Evolutionary conservation across 805 yeast species (phyloP).

Genomic region (Cyberlindnera xylosilytica): DNA sequence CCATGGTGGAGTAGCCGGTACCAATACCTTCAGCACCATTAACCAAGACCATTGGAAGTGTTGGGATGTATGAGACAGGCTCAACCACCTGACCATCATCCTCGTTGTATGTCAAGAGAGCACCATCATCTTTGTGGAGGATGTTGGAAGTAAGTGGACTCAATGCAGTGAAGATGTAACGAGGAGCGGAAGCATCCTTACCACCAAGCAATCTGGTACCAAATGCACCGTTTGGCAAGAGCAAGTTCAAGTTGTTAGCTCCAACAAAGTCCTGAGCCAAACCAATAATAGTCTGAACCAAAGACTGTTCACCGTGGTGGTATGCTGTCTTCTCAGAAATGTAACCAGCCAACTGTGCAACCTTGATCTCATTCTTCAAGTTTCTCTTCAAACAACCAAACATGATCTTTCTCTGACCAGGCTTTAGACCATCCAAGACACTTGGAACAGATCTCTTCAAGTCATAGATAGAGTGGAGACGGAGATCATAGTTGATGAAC

Average conservation of each 20-base stretch:
- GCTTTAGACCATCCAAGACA: constrained; percentile 91
- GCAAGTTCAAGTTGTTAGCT: constrained; percentile 77
- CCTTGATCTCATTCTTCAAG: constrained; percentile 74
- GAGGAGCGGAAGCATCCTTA: constrained; percentile 96
- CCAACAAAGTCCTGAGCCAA: constrained; percentile 96
- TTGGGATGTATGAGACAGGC: constrained; percentile 93
- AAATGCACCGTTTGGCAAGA: constrained; percentile 91
- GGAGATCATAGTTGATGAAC: constrained; percentile 91
- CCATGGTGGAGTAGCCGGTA: constrained; percentile 95
- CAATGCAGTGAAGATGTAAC: constrained; percentile 90
- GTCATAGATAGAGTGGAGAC: constrained; percentile 94
- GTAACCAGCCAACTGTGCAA: constrained; percentile 86
- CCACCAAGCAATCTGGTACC: constrained; percentile 98
- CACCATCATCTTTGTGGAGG: constrained; percentile 77
- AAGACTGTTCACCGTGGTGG: constrained; percentile 91
- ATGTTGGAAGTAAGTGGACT: constrained; percentile 70
- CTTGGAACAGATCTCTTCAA: constrained; percentile 94
- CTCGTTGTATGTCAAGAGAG: constrained; percentile 72
- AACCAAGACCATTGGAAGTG: constrained; percentile 91
- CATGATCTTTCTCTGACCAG: constrained; percentile 93
- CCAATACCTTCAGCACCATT: constrained; percentile 99
- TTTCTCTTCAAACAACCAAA: constrained; percentile 86
- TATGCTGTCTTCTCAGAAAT: constrained; percentile 87
- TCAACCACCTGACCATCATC: constrained; percentile 94
- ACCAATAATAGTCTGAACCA: constrained; percentile 87